Conservation (phyloP, 345 rosid genomes). For the Isatis tinctoria region DNA sequence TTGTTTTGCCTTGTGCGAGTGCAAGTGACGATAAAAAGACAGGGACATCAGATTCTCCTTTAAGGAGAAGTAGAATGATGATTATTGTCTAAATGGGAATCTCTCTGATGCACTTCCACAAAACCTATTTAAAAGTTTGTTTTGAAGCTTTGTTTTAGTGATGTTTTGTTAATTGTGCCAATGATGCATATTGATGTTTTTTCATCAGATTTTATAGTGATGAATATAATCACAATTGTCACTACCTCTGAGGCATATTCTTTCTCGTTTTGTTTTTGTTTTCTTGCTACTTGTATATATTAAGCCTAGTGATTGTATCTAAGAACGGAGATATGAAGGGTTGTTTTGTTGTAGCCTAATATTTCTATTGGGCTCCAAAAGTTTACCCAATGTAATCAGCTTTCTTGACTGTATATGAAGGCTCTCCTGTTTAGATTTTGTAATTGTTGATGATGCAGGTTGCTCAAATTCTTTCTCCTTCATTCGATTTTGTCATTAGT, state of each 20-base stretch:
- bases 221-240: conserved; percentile 31
- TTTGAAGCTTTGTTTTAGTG: neutral
- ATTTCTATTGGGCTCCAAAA: conserved; percentile 24
- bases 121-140: neutral
- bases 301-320: conserved; percentile 31
- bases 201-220: conserved; percentile 27
- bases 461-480: neutral
- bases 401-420: conserved; percentile 28
- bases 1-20: neutral
- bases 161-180: neutral
- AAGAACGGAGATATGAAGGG: conserved; percentile 42
- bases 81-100: conserved; percentile 36
- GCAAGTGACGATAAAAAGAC: conserved; percentile 38
- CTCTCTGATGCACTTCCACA: conserved; percentile 29
- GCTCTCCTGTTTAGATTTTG: neutral
- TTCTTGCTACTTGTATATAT: neutral
- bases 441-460: neutral
- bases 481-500: no score
- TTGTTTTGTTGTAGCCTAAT: conserved; percentile 28
- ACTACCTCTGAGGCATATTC: conserved; percentile 34
- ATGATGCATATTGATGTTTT: conserved; percentile 24
- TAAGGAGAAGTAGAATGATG: conserved; percentile 29
- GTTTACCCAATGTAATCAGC: conserved; percentile 18
- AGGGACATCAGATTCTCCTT: conserved; percentile 36
- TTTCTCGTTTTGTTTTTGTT: neutral